Base-by-base conservation (phyloP, 2,329 filamentous ascomycete species). In the Xylariaceae sp. region DNA sequence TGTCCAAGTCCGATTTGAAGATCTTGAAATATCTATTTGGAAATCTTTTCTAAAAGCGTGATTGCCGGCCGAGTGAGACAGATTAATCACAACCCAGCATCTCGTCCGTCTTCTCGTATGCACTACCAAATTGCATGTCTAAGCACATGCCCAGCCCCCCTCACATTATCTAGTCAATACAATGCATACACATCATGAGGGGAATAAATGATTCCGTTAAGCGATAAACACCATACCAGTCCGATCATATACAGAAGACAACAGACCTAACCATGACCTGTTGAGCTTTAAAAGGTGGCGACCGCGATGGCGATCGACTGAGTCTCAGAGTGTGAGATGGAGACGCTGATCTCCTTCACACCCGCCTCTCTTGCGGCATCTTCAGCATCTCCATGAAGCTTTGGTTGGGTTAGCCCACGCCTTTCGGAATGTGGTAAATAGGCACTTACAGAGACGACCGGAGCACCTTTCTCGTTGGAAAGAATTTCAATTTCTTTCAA, bases 291-390 rank as follows among this genome's bases (percentile, higher is more conserved):
- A 70, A 95, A 89, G 53, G 86, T 88, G 52, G 92, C 89, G 58
- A 96, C 89, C 1, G 96, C 95, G 68, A 99, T 90, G 44, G 95
- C 93, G 69, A 98, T 93, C 59, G 95, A 93, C 77, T 99, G 95
- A 56, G 83, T 88, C 67, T 98, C 93, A 40, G 90, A 95, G 77
- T 99, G 96, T 67, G 93, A 97, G 71, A 99, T 97, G 71, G 92
- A 96, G 65, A 99, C 89, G 63, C 83, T 93, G 63, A 98, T 88
- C 52, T 87, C 86, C 81, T 93, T 96, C 43, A 98, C 87, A 59
- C 93, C 91, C 21, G 89, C 91, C 73, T 90, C 83, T 73, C 89
- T 87, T n/a, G 95, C 95, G 51, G 91, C 91, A 50, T 84, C 77
- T 60, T 91, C 86, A 50, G 95, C 95, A 59, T 90, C 86, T 65